These are phyloP conservation scores for Candolleomyces eurysporus DNA, from an alignment of 768 basidiomycete genomes.

Conservation along the genomic window DNA sequence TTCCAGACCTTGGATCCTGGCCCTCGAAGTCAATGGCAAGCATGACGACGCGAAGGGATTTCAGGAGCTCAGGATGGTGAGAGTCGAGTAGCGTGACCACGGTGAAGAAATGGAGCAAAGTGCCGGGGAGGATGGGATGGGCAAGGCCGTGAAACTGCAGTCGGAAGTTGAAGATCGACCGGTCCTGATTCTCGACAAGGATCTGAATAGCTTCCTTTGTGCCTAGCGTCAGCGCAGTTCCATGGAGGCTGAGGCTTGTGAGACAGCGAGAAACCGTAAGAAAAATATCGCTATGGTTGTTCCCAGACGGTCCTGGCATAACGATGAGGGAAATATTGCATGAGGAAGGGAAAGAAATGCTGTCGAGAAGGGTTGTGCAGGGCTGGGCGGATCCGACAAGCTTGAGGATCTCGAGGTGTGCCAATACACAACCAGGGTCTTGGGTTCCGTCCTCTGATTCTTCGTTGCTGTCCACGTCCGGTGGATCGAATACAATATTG, in stretches of 20 bases:
- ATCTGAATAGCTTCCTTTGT: background rate
- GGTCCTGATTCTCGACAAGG: background rate
- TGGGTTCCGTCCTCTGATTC: background rate
- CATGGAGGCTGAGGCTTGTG: background rate
- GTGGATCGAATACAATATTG: background rate
- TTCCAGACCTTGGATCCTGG: background rate
- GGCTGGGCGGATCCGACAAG: background rate
- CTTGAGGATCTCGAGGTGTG: background rate
- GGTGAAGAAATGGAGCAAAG: background rate
- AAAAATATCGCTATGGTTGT: background rate
- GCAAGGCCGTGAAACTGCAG: background rate
- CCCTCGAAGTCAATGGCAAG: background rate
- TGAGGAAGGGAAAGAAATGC: background rate
- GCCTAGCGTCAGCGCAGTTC: background rate
- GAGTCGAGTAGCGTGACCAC: background rate
- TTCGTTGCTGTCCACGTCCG: background rate
- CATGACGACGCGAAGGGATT: background rate
- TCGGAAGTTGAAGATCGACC: background rate
- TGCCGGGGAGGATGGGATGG: background rate
- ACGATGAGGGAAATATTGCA: background rate
- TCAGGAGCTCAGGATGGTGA: background rate
- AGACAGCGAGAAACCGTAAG: background rate
- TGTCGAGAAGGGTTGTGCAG: background rate
- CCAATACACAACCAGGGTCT: background rate
- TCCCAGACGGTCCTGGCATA: background rate